Conservation (phyloP, 2,329 filamentous ascomycete genomes). For the Xylaria multiplex region DNA sequence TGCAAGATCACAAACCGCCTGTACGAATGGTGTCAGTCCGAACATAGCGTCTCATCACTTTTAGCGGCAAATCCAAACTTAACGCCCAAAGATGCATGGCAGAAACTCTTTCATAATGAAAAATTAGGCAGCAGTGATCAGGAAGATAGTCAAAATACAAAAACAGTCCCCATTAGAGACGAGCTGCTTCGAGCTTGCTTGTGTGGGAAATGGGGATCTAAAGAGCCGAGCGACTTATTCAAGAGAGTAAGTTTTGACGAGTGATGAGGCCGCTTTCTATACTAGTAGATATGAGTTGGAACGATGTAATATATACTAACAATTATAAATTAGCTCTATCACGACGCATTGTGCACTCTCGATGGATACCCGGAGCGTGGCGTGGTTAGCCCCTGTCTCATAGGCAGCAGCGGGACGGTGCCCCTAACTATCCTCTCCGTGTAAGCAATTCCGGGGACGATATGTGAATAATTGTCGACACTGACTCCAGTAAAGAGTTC, state of each 20-base stretch:
- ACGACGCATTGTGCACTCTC: constrained; percentile 69
- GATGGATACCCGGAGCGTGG: constrained; percentile 61
- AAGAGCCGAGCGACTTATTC: constrained; percentile 73
- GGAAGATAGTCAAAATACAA: constrained; percentile 36
- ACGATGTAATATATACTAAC: constrained; percentile 23
- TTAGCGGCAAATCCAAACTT: constrained; percentile 63
- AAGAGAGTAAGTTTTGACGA: constrained; percentile 57
- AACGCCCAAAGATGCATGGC: constrained; percentile 64
- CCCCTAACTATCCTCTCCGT: constrained; percentile 76
- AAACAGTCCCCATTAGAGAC: constrained; percentile 38
- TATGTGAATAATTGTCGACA: background rate
- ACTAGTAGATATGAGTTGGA: background rate
- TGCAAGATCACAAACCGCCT: constrained; percentile 58
- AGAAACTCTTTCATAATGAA: constrained; percentile 62
- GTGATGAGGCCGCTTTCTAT: background rate
- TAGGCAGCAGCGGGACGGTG: constrained; percentile 67
- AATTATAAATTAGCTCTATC: constrained; percentile 62
- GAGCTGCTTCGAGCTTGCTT: constrained; percentile 62
- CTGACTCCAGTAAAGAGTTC: constrained; percentile 55
- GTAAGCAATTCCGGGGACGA: constrained; percentile 44
- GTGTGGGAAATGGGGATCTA: constrained; percentile 75
- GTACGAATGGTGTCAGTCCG: constrained; percentile 61
- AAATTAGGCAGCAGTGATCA: constrained; percentile 8
- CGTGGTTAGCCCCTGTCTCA: constrained; percentile 62
- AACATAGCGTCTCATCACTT: constrained; percentile 66